phyloP scores from a whole-genome alignment of 192 early-diverging fungal genomes.

The Cladochytrium replicatum region DNA sequence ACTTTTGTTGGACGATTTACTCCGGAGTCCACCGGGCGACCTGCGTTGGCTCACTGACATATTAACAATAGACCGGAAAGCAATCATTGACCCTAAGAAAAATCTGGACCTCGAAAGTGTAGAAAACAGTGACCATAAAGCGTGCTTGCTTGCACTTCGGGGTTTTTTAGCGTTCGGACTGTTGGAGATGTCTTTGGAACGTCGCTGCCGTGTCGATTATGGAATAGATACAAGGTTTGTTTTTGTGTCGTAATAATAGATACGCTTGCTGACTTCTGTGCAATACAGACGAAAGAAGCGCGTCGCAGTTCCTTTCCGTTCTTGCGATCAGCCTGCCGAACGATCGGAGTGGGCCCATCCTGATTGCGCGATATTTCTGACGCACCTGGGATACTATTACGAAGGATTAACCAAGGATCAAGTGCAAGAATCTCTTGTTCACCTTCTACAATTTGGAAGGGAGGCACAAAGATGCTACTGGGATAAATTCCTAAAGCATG shows the following conservation, averaged over 20 bases:
- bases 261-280: too few relatives aligned
- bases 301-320: constrained; percentile 13
- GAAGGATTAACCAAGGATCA: constrained; percentile 5
- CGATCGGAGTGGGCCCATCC: constrained; percentile 13
- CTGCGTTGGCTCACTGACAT: too few relatives aligned
- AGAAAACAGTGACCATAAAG: too few relatives aligned
- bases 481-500: neutral
- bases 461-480: constrained; percentile 3
- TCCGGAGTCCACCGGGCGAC: too few relatives aligned
- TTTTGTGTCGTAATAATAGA: too few relatives aligned
- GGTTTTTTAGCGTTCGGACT: constrained; percentile 10
- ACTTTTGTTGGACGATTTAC: too few relatives aligned
- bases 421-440: neutral
- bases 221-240: constrained; percentile 9
- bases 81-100: too few relatives aligned
- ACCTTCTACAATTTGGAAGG: neutral
- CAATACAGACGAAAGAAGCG: neutral
- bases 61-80: too few relatives aligned
- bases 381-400: constrained; percentile 10
- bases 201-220: constrained; percentile 10
- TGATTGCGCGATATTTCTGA: constrained; percentile 5
- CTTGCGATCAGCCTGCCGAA: constrained; percentile 8
- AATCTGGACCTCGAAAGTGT: too few relatives aligned
- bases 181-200: constrained; percentile 8
- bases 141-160: constrained; percentile 4